Percentiles rank a stretch among this genome's conserved stretches.
phyloP scores from a whole-genome alignment of 805 yeast species.

The Sugiyamaella smithiae region DNA sequence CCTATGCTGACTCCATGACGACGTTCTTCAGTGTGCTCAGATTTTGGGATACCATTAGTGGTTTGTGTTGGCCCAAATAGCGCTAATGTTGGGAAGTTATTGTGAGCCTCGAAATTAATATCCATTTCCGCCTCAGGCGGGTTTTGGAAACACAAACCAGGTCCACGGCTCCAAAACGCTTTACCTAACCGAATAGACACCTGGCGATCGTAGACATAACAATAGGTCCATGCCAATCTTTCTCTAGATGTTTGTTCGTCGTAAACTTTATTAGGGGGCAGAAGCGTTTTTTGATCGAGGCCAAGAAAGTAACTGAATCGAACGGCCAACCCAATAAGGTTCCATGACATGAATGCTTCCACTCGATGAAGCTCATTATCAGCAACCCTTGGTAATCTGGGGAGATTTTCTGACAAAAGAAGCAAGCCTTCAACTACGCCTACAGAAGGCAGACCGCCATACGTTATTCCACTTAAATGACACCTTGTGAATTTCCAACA shows the following conservation, averaged over 20 bases:
- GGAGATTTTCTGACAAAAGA: slow-evolving; percentile 27
- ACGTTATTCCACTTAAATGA: slow-evolving; percentile 13
- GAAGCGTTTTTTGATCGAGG: slow-evolving; percentile 25
- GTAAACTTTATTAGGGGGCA: slow-evolving; percentile 15
- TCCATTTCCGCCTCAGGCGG: slow-evolving; percentile 9
- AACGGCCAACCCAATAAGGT: slow-evolving; percentile 25
- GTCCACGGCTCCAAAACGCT: slow-evolving; percentile 28
- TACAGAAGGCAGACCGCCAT: slow-evolving; percentile 22
- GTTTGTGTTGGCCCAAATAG: no score
- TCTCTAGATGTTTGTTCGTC: slow-evolving; percentile 23
- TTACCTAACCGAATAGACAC: slow-evolving; percentile 25
- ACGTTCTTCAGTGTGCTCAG: not conserved
- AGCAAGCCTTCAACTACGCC: slow-evolving; percentile 26
- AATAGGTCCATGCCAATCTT: slow-evolving; percentile 26
- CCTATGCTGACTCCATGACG: slow-evolving; percentile 4
- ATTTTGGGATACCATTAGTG: slow-evolving; percentile 9
- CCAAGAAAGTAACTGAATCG: slow-evolving; percentile 25
- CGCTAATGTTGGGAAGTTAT: slow-evolving; percentile 24
- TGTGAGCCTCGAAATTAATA: slow-evolving; percentile 16
- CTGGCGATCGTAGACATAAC: slow-evolving; percentile 27
- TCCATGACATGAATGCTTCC: slow-evolving; percentile 26
- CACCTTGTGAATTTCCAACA: slow-evolving; percentile 12
- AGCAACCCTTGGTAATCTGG: slow-evolving; percentile 10
- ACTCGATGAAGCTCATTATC: slow-evolving; percentile 11
- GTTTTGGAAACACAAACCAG: slow-evolving; percentile 24